Evolutionary conservation across 2,329 filamentous ascomycete species (phyloP), one percentile per base, ranked within the genome.

Genomic region (Alternaria sp.): DNA sequence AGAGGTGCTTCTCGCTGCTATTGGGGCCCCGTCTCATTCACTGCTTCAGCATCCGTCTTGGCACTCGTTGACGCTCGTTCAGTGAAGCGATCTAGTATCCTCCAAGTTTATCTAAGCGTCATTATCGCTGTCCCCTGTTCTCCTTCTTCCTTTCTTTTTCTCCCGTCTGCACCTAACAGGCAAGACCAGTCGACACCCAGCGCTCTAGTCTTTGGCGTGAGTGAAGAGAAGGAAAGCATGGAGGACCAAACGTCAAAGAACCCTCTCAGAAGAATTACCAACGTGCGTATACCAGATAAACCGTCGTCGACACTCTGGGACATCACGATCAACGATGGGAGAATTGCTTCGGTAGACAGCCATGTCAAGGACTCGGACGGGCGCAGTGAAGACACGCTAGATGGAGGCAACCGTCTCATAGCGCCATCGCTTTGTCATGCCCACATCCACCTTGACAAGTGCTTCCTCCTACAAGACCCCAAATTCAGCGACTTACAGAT

Each of bases 401-500:
- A 84, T 65, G 81, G 78, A 17, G 58, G 68, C 21, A 77, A 76
- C 52, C 74, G 81, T 25, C 77, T 88, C 1, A 69, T 87, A 11
- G 78, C 81, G 19, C 87, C 88, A 4, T 83, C 85, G 9, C 83
- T 93, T 4, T 91, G 89, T 67, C 91, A 93, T 72, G 89, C 90
- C 8, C 90, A 93, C 68, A 87, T 93, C 54, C 91, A 93, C 72
- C 83, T 93, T 26, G 91, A 93, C 77, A 90, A 90, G 72, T 84
- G 87, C 43, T 90, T 87, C 68, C 78, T 90, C 26, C 81, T 90
- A 10, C 87, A 83, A 19, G 83, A 87, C 67, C 84, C 86, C 5
- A 85, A 84, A 70, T 91, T 89, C 77, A 80, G 83, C 2, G 85
- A 90, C 68, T 81, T 91, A 13, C 83, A 87, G 43, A 88, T 90